A percentile compares a stretch with the other conserved stretches of the same genome.
Conservation (phyloP, 305 asterid genomes). For the Solanum hybrid region DNA sequence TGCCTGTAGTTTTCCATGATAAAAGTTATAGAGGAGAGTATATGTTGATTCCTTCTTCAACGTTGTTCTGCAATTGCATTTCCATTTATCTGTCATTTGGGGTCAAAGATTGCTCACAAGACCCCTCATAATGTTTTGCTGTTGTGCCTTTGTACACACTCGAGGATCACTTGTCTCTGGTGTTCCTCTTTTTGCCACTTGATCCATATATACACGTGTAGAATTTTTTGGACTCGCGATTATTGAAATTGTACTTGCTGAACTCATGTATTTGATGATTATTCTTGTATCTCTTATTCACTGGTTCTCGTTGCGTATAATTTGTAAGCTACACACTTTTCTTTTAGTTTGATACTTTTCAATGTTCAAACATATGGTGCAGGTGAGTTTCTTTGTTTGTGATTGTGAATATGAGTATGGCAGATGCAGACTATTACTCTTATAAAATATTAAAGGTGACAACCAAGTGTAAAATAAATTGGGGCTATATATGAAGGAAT, state of each 20-base stretch:
- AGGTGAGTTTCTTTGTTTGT: not conserved
- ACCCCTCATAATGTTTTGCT: not conserved
- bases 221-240: not conserved
- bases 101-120: not conserved
- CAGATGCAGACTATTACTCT: not conserved
- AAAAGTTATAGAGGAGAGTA: conserved; percentile 3
- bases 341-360: not conserved
- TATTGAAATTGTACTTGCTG: not conserved
- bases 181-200: conserved; percentile 2
- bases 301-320: not conserved
- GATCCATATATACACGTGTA: conserved; percentile 1
- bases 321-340: not conserved
- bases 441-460: not conserved
- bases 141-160: not conserved
- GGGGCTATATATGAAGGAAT: not conserved
- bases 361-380: not conserved
- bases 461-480: not conserved
- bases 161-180: not conserved
- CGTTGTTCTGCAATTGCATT: not conserved
- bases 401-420: not conserved
- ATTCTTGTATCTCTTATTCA: not conserved
- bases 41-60: not conserved
- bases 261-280: not conserved
- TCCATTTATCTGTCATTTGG: not conserved
- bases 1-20: not conserved